Evolutionary conservation across 1,284 basidiomycete genomes (phyloP).

Genomic region (Cystobasidium pallidum): DNA sequence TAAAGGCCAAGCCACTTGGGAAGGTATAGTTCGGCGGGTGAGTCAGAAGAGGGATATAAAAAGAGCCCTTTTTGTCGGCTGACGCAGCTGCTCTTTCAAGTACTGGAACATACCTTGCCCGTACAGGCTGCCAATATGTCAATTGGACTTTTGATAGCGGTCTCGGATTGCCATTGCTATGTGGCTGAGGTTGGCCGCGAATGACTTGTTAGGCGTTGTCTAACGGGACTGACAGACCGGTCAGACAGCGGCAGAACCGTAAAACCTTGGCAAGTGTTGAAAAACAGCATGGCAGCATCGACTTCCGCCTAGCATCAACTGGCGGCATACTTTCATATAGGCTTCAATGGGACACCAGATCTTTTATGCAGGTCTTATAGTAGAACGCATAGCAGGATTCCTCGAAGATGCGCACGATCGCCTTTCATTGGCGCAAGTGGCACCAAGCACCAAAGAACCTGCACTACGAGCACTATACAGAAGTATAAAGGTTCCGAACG

Average conservation of each 20-base stretch:
- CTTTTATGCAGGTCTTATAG: too few relatives aligned
- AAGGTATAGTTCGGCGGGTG: slow-evolving; percentile 37
- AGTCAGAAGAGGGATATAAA: background rate
- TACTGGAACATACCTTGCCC: slow-evolving; percentile 43
- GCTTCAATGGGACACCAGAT: too few relatives aligned
- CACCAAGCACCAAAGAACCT: background rate
- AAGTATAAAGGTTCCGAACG: background rate
- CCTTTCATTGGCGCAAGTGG: background rate
- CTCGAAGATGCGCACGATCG: background rate
- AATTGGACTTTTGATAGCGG: slow-evolving; percentile 27
- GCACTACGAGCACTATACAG: background rate
- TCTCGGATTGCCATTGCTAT: too few relatives aligned
- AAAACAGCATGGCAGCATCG: too few relatives aligned
- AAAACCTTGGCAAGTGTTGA: too few relatives aligned
- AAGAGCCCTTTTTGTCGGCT: background rate
- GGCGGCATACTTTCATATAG: too few relatives aligned
- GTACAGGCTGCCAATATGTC: slow-evolving; percentile 39
- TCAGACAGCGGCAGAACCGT: too few relatives aligned
- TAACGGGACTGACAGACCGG: too few relatives aligned
- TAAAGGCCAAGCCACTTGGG: slow-evolving; percentile 52
- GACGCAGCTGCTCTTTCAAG: background rate
- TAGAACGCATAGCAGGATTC: background rate
- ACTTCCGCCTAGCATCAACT: too few relatives aligned
- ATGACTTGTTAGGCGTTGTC: too few relatives aligned
- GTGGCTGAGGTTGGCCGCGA: too few relatives aligned